Evolutionary conservation across 768 basidiomycete species (phyloP), one percentile per base, ranked within the genome.

Genomic region (Pleurotus tuber-regium): DNA sequence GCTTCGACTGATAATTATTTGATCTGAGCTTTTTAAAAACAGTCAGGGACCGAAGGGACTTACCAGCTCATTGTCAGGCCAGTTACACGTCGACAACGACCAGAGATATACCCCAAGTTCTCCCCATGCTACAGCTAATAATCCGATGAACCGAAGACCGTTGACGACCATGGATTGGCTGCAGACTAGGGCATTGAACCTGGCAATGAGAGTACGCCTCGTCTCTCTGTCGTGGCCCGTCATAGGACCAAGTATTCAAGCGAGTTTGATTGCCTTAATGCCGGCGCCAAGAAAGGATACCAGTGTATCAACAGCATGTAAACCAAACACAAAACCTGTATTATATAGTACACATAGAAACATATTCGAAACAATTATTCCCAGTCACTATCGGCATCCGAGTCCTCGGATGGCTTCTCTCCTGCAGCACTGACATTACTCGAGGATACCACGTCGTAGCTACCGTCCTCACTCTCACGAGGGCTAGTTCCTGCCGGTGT

Each of bases 371-470:
- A 19, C 4, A 50, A 16, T 68, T 67, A 87, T 60, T 87, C 85
- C 85, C 85, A 87, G 56, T 87, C 85, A 59, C 80, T 82, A 41
- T 81, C 79, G 1, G 67, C 76, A 4, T 76, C 77, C 0, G 73
- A 74, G 6, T 67, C 65, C 3, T 55, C 58, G 62, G 57, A 64
- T 54, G 52, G 57, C 42, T 56, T 54, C 52, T 68, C 70, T 42
- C 68, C 75, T 24, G 66, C 68, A 23, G 70, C 73, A 51, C 79
- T 79, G 2, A 66, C 75, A 59, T 76, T 79, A 21, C 74, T 74
- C 29, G 79, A 77, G 21, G 80, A 82, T 23, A 89, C 78, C 4
- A 87, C 72, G 61, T 87, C 86, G 61, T 82, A 88, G 54, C 85
- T 83, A 11, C 75, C 84, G 48, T 85, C 84, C 54, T 83, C 84